Evolutionary conservation across 345 rosid species (phyloP).

Genomic region (Euclidium syriacum): DNA sequence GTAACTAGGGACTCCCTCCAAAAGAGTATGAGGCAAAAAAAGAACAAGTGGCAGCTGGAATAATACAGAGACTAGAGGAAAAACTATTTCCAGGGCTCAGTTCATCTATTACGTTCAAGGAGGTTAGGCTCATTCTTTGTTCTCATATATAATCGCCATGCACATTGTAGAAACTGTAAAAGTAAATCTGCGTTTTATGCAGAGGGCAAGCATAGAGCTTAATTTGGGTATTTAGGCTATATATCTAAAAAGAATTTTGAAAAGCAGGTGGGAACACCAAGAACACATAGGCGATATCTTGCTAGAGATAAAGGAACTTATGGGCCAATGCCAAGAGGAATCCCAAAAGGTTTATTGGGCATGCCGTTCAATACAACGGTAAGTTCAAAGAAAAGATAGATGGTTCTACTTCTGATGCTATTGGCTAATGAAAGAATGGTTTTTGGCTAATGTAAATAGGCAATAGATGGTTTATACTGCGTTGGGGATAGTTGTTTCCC

Average conservation of each 20-base stretch:
- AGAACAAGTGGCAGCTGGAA: slow-evolving; percentile 50
- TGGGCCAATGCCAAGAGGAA: slow-evolving; percentile 86
- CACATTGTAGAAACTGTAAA: not conserved
- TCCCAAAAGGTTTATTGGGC: slow-evolving; percentile 88
- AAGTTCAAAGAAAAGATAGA: slow-evolving; percentile 25
- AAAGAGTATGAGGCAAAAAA: slow-evolving; percentile 81
- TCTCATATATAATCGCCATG: not conserved
- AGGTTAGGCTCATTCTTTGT: slow-evolving; percentile 41
- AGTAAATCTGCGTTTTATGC: not conserved
- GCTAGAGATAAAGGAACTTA: slow-evolving; percentile 88
- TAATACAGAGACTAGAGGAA: slow-evolving; percentile 72
- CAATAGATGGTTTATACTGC: slow-evolving; percentile 70
- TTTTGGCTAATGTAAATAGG: slow-evolving; percentile 49
- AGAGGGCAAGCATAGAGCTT: not conserved
- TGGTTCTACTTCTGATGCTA: not conserved
- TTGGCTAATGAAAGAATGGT: slow-evolving; percentile 11
- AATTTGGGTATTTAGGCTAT: not conserved
- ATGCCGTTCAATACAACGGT: slow-evolving; percentile 97
- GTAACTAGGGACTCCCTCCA: slow-evolving; percentile 61
- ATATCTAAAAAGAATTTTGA: not conserved
- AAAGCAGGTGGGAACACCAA: slow-evolving; percentile 77
- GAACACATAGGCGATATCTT: slow-evolving; percentile 79
- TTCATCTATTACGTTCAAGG: slow-evolving; percentile 68
- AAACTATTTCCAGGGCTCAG: slow-evolving; percentile 78
- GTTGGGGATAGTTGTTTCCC: slow-evolving; percentile 99